Percentiles rank a stretch among this genome's conserved stretches.
These are phyloP conservation scores for Neurospora crassa DNA, from an alignment of 2,329 filamentous ascomycete species.

Conservation along the genomic window DNA sequence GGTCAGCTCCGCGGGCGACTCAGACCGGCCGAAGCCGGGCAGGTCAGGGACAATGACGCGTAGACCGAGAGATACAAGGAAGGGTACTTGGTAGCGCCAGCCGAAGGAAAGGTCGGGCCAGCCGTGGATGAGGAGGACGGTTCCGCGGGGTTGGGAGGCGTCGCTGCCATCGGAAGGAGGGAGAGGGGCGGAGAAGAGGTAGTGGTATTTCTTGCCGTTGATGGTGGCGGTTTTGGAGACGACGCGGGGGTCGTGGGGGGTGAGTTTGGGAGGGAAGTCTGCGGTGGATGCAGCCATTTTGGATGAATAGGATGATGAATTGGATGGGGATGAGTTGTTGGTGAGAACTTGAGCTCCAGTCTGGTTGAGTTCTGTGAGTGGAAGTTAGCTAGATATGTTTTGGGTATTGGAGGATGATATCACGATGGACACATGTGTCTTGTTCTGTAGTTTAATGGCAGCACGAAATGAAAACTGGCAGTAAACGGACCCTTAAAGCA, in stretches of 20 bases:
- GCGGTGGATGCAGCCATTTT: background rate
- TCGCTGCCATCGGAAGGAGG: conserved; percentile 17
- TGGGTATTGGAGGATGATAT: background rate
- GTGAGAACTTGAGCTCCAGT: background rate
- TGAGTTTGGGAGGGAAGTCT: conserved; percentile 37
- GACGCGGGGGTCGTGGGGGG: conserved; percentile 55
- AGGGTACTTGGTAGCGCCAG: conserved; percentile 83
- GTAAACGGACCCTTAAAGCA: background rate
- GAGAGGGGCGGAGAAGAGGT: conserved; percentile 42
- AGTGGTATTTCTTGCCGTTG: conserved; percentile 61
- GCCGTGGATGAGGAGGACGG: conserved; percentile 49
- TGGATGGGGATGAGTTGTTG: background rate
- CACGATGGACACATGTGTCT: background rate
- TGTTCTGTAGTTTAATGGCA: background rate
- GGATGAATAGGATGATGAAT: background rate
- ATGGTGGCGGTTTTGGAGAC: conserved; percentile 51
- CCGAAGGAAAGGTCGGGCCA: conserved; percentile 77
- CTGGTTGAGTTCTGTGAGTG: background rate
- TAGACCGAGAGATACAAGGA: conserved; percentile 61
- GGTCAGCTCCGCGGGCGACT: conserved; percentile 49
- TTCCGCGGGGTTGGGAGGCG: conserved; percentile 13
- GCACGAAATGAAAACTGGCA: background rate
- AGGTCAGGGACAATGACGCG: conserved; percentile 76
- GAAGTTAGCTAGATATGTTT: background rate
- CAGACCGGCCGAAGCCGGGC: conserved; percentile 75